Evolutionary conservation across 495 filamentous ascomycete species (phyloP).

Genomic region (Viridothelium virens): DNA sequence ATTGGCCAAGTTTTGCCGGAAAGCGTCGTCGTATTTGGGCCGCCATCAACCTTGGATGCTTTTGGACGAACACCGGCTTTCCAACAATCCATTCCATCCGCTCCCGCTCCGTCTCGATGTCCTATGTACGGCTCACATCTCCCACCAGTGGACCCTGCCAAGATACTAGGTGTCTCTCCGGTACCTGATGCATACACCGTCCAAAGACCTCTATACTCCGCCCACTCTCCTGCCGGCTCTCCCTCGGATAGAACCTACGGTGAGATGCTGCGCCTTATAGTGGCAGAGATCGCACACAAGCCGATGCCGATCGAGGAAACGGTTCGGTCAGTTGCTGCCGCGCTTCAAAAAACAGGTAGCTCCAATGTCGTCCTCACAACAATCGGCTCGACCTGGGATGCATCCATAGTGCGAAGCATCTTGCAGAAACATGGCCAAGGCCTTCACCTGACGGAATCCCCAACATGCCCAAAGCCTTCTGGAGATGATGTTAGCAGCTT

Average conservation of each 20-base stretch:
- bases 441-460: conserved; percentile 2
- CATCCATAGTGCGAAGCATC: conserved; percentile 14
- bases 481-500: conserved; percentile 15
- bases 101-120: conserved; percentile 12
- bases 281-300: conserved; percentile 16
- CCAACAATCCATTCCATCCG: conserved; percentile 4
- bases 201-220: conserved; percentile 15
- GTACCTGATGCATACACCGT: background rate
- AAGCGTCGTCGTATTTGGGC: conserved; percentile 18
- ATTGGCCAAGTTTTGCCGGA: conserved; percentile 14
- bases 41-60: conserved; percentile 16
- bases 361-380: conserved; percentile 20
- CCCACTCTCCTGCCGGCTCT: conserved; percentile 12
- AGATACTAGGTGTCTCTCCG: conserved; percentile 11
- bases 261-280: conserved; percentile 13
- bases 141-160: conserved; percentile 11
- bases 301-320: conserved; percentile 13
- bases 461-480: conserved; percentile 13
- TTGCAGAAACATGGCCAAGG: conserved; percentile 15
- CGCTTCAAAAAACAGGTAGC: conserved; percentile 11
- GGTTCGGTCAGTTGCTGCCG: conserved; percentile 7
- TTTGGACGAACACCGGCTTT: conserved; percentile 11
- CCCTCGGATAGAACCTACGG: conserved; percentile 4
- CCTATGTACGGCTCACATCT: conserved; percentile 17
- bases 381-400: conserved; percentile 19